Conservation (phyloP, 495 filamentous ascomycete species). For the Penicillium parvum region DNA sequence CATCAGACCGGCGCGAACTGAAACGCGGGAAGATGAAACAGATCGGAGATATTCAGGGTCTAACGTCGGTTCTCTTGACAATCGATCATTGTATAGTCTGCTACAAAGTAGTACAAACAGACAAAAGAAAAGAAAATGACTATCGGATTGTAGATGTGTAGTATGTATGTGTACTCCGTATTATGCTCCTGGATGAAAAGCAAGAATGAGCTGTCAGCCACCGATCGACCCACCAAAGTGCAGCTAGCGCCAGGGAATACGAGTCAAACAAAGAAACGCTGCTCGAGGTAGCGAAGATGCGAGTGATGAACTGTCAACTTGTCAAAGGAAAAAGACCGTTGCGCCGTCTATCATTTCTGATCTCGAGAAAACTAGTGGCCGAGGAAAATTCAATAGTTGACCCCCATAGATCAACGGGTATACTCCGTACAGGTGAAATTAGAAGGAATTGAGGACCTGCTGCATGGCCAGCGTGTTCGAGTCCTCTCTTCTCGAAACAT, state of each 20-base stretch:
- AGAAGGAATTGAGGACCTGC: slow-evolving; percentile 62
- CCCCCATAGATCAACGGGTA: too few species aligned
- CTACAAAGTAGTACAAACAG: neutral
- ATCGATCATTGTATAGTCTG: slow-evolving; percentile 4
- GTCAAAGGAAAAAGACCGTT: too few species aligned
- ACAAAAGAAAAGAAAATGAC: neutral
- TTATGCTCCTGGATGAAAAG: too few species aligned
- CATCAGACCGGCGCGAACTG: slow-evolving; percentile 15
- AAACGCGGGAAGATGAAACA: slow-evolving; percentile 15
- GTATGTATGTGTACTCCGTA: too few species aligned
- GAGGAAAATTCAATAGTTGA: too few species aligned
- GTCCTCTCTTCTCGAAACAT: slow-evolving; percentile 79
- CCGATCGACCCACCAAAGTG: neutral
- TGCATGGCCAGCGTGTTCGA: slow-evolving; percentile 74
- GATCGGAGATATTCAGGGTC: slow-evolving; percentile 6
- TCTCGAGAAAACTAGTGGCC: too few species aligned
- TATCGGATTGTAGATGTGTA: too few species aligned
- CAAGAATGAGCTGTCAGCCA: neutral
- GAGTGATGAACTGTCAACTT: slow-evolving; percentile 2
- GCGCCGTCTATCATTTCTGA: too few species aligned
- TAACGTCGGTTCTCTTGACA: neutral
- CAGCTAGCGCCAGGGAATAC: neutral
- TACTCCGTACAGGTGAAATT: too few species aligned
- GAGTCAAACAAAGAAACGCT: neutral
- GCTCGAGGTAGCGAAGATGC: too few species aligned